phyloP scores from a whole-genome alignment of 345 rosid species.

The Syzygium oleosum region DNA sequence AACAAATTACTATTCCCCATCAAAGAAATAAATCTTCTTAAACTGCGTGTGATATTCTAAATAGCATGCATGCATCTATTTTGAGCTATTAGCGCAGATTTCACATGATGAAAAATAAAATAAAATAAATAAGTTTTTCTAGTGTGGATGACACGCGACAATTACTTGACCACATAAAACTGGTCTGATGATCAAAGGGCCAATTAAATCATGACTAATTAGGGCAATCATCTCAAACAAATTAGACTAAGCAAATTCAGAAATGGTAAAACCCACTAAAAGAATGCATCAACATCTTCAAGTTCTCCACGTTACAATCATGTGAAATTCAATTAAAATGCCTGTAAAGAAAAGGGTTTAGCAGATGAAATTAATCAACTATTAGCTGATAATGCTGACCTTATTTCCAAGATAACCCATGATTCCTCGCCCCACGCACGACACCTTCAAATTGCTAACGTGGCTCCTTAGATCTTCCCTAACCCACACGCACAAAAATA shows the following conservation, averaged over 20 bases:
- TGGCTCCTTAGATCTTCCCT: conserved; percentile 49
- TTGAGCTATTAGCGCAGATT: not conserved
- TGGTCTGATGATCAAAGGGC: not conserved
- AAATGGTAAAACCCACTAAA: not conserved
- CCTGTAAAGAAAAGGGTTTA: not conserved
- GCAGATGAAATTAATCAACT: not conserved
- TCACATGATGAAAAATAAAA: not conserved
- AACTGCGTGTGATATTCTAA: not conserved
- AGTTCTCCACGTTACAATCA: not conserved
- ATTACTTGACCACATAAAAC: not conserved
- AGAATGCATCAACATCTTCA: not conserved
- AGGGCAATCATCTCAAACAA: not conserved
- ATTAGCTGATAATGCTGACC: conserved; percentile 22
- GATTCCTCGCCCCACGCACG: conserved; percentile 89
- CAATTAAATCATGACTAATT: not conserved
- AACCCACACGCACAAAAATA: conserved; percentile 84
- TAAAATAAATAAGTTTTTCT: not conserved
- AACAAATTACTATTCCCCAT: not conserved
- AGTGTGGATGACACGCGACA: not conserved
- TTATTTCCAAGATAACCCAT: conserved; percentile 98
- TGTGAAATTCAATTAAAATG: not conserved
- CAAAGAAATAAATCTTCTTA: not conserved
- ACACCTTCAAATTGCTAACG: conserved; percentile 61
- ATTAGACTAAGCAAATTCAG: not conserved
- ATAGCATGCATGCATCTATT: not conserved